Percentiles rank a stretch among this genome's conserved stretches.
phyloP scores from a whole-genome alignment of 2,329 filamentous ascomycete species.

The Talaromyces sp. region DNA sequence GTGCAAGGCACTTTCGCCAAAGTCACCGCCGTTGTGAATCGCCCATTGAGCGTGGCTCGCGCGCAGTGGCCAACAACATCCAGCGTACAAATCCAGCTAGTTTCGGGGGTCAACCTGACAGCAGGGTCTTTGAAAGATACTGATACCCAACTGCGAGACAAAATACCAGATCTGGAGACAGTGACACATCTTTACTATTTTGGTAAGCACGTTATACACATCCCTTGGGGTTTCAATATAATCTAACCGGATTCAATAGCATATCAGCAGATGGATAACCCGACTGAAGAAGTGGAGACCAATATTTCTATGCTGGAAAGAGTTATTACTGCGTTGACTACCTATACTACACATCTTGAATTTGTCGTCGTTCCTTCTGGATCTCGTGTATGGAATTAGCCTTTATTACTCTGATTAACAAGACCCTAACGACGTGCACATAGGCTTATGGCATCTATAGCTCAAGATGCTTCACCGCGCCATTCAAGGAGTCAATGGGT shows the following conservation, averaged over 20 bases:
- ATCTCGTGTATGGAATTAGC: not conserved
- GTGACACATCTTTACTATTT: constrained; percentile 40
- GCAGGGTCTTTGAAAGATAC: constrained; percentile 18
- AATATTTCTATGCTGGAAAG: not conserved
- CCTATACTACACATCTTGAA: not conserved
- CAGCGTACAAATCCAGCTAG: constrained; percentile 12
- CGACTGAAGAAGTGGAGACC: not conserved
- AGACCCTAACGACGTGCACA: not conserved
- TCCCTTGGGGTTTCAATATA: too few relatives aligned
- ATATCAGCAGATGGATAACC: not conserved
- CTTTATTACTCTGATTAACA: not conserved
- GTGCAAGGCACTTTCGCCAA: constrained; percentile 25
- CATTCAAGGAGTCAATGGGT: constrained; percentile 25
- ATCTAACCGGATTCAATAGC: not conserved
- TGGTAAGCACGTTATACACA: constrained; percentile 15
- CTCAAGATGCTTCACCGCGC: constrained; percentile 21
- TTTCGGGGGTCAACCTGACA: not conserved
- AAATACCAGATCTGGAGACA: constrained; percentile 28
- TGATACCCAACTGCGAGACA: constrained; percentile 34
- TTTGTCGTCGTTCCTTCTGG: not conserved
- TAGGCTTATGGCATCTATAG: constrained; percentile 21
- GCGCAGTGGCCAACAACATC: constrained; percentile 24
- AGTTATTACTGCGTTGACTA: not conserved
- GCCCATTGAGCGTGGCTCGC: constrained; percentile 26
- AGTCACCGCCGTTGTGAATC: constrained; percentile 37